Conservation (phyloP, 176 grass and related monocot species). For the Dendrocalamus sinicus region DNA sequence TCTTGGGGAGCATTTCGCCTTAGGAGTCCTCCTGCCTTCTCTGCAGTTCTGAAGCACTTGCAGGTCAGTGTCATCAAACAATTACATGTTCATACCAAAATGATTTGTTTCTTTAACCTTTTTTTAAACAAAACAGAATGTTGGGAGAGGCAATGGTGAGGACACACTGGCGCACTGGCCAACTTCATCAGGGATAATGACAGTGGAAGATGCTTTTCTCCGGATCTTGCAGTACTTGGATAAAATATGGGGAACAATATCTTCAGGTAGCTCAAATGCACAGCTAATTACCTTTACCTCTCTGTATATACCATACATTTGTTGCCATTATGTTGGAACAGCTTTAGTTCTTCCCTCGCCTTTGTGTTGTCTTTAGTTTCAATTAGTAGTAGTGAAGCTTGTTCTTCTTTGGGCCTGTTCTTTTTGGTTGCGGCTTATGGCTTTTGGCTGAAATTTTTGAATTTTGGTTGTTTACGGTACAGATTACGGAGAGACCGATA, state of each 20-base stretch:
- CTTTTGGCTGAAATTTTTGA: no score
- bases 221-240: conserved; percentile 84
- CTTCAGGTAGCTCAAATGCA: conserved; percentile 66
- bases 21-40: conserved; percentile 82
- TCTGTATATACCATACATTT: background rate
- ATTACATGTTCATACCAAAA: conserved; percentile 29
- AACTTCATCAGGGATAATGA: conserved; percentile 74
- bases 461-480: no score
- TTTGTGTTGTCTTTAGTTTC: conserved; percentile 16
- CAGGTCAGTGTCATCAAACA: conserved; percentile 57
- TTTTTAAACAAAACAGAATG: conserved; percentile 61
- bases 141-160: conserved; percentile 92
- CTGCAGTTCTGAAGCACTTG: conserved; percentile 85
- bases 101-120: conserved; percentile 30
- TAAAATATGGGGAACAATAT: conserved; percentile 83
- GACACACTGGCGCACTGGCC: conserved; percentile 96
- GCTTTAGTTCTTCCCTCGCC: background rate
- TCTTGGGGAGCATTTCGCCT: conserved; percentile 90
- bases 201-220: conserved; percentile 82
- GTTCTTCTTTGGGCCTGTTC: no score
- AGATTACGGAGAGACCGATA: no score
- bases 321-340: background rate
- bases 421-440: no score
- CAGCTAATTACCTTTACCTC: conserved; percentile 23
- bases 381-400: background rate